Evolutionary conservation across 352 stramenopile genomes (phyloP), one percentile per base, ranked within the genome.

Genomic region (Globisporangium splendens): DNA sequence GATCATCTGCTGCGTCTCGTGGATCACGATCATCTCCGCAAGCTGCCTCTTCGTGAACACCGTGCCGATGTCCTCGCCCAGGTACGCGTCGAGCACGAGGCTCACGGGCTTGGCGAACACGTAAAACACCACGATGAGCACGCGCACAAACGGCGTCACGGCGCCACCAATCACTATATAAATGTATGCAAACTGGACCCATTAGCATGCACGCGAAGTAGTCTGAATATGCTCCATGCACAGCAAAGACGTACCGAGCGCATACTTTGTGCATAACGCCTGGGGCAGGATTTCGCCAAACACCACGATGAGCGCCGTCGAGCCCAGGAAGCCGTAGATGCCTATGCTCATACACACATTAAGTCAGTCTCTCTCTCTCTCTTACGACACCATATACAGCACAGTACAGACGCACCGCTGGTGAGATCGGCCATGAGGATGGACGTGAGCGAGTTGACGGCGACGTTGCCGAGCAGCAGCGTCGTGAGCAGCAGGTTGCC

Each of bases 401-500:
- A n/a, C 41, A 46, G 22, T 15, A 42, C 13, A 24, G 8, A 21
- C 33, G 18, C 56, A 55, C 82, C 86, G 52, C 69, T 83, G 10
- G 80, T 79, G 41, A 96, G 77, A 39, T 95, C 83, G 79, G 56
- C 91, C 69, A 98, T 89, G 10, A 99, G 68, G 73, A 99, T 99
- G 4, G 96, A 98, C 6, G 98, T 77, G 47, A 98, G 62, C n/a
- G 94, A 91, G 69, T 98, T 99, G n/a, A 98, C 95, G 0, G 83
- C 78, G 1, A 98, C 95, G 70, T 99, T 99, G 51, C 95, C 94
- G 13, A 99, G 70, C 17, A 99, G 71, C 35, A 99, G 72, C 11
- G 96, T 98, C 63, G 94, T 98, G 46, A 99, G 80, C 44, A 99
- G 77, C 38, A 98, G 68, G 73, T 99, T 99, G 38, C 97, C 97